A percentile compares a stretch with the other conserved stretches of the same genome.
These are phyloP conservation scores for Debaryomyces psychrophilus DNA, from an alignment of 1,139 yeast genomes.

Conservation along the genomic window DNA sequence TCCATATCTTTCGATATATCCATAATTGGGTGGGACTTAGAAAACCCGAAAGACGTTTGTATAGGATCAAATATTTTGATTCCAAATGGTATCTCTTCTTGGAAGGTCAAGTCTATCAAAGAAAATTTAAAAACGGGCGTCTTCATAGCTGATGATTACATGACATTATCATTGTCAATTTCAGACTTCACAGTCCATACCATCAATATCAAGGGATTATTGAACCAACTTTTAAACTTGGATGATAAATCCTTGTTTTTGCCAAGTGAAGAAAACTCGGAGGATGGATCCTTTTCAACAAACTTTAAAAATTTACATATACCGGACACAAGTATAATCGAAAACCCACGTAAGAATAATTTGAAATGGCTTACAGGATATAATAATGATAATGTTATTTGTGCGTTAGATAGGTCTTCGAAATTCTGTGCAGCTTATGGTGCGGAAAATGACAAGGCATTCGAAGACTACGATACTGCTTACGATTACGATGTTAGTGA, in stretches of 20 bases:
- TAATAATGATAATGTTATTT: constrained; percentile 34
- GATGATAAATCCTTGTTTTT: constrained; percentile 16
- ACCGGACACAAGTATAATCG: constrained; percentile 11
- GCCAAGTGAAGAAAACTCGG: not conserved
- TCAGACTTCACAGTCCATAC: constrained; percentile 39
- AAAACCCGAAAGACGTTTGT: constrained; percentile 30
- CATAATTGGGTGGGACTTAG: constrained; percentile 34
- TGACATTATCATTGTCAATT: constrained; percentile 38
- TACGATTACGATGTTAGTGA: constrained; percentile 6
- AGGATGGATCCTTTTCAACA: not conserved
- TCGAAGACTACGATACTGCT: constrained; percentile 1
- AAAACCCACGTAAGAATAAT: constrained; percentile 9
- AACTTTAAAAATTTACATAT: constrained; percentile 9
- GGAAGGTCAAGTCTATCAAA: constrained; percentile 24
- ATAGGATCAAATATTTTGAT: constrained; percentile 35
- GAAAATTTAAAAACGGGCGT: constrained; percentile 13
- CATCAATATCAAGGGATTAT: constrained; percentile 36
- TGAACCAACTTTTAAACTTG: constrained; percentile 21
- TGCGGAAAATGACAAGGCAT: constrained; percentile 11
- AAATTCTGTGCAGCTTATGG: constrained; percentile 31
- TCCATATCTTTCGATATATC: constrained; percentile 40
- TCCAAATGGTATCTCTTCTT: constrained; percentile 43
- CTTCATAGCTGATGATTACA: constrained; percentile 29
- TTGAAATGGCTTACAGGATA: constrained; percentile 20
- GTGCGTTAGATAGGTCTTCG: constrained; percentile 33